Evolutionary conservation across 306 rosid genomes (phyloP).

Genomic region (Gillenia trifoliata): DNA sequence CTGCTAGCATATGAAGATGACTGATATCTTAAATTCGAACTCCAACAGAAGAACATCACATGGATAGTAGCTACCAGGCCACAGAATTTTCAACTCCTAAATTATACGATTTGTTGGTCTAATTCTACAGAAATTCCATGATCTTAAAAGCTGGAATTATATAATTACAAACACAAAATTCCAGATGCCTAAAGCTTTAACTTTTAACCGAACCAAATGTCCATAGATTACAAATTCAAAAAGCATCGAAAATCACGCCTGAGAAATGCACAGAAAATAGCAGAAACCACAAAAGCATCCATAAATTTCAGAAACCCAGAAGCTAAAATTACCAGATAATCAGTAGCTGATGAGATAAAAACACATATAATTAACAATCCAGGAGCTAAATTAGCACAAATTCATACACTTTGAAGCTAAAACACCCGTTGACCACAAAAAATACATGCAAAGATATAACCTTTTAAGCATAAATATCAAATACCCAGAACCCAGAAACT

Average conservation of each 20-base stretch:
- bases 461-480: not conserved
- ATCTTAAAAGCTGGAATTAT: not conserved
- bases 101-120: not conserved
- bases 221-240: not conserved
- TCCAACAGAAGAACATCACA: not conserved
- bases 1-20: not conserved
- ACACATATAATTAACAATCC: not conserved
- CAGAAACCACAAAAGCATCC: not conserved
- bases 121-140: not conserved
- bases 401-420: not conserved
- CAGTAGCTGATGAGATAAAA: not conserved
- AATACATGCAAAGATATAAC: not conserved
- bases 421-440: not conserved
- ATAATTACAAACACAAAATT: not conserved
- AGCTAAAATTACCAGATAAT: not conserved
- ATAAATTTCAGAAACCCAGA: not conserved
- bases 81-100: not conserved
- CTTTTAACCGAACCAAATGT: not conserved
- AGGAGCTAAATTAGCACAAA: not conserved
- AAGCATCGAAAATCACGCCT: not conserved
- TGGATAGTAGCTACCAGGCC: not conserved
- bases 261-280: not conserved
- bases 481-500: constrained; percentile 8
- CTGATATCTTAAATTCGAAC: not conserved
- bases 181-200: not conserved